phyloP scores from a whole-genome alignment of 1,284 basidiomycete species.

The Melampsora americana region DNA sequence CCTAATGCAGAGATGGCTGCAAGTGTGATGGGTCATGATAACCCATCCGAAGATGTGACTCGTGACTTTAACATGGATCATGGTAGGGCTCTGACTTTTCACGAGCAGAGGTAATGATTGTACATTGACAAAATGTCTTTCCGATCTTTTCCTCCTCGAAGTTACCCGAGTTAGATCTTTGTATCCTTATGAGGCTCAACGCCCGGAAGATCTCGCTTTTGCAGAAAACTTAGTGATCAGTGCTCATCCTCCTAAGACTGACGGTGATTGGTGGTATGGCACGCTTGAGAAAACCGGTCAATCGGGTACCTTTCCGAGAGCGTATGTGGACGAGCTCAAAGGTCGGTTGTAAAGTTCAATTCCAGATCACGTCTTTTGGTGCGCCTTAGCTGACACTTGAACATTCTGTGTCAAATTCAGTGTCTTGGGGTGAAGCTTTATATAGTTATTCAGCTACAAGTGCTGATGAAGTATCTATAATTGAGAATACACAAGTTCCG shows the following conservation, averaged over 20 bases:
- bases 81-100: conserved; percentile 75
- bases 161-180: conserved; percentile 59
- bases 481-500: conserved; percentile 69
- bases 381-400: not conserved
- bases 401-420: not conserved
- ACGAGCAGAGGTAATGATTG: conserved; percentile 53
- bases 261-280: conserved; percentile 81
- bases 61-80: conserved; percentile 56
- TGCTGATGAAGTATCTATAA: conserved; percentile 75
- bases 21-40: conserved; percentile 59
- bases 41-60: conserved; percentile 52
- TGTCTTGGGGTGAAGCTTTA: conserved; percentile 64
- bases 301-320: conserved; percentile 84
- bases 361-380: not conserved
- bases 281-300: conserved; percentile 66
- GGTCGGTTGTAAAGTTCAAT: conserved; percentile 59
- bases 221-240: conserved; percentile 72
- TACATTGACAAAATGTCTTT: conserved; percentile 50
- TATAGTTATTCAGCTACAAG: conserved; percentile 70
- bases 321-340: conserved; percentile 73
- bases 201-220: conserved; percentile 81
- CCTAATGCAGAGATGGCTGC: conserved; percentile 59
- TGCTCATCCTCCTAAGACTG: conserved; percentile 77
- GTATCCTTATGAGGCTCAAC: conserved; percentile 77
- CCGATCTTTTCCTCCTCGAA: conserved; percentile 71